Conservation (phyloP, 208 protist genomes). For the Crithidia bombi region DNA sequence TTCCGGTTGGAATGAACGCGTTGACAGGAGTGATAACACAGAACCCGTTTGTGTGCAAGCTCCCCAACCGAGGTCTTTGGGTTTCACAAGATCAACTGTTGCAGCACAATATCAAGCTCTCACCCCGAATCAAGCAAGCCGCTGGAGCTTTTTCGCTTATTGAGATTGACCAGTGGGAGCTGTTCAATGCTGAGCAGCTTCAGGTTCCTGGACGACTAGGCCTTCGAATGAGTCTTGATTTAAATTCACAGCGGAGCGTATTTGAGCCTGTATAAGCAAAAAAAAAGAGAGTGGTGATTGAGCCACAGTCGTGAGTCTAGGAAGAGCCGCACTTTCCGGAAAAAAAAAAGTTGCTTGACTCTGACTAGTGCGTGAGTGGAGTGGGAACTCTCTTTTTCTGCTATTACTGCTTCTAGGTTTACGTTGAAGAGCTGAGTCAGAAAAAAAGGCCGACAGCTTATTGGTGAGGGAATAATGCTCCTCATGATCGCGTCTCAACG, state of each 20-base stretch:
- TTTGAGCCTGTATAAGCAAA: slow-evolving; percentile 36
- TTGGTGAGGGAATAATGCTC: too few relatives aligned
- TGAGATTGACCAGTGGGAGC: slow-evolving; percentile 84
- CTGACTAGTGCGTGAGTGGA: too few relatives aligned
- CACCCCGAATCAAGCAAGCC: slow-evolving; percentile 25
- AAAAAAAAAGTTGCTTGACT: not conserved
- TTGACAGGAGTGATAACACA: slow-evolving; percentile 65
- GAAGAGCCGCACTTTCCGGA: too few relatives aligned
- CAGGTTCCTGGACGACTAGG: slow-evolving; percentile 77
- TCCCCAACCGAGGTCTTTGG: slow-evolving; percentile 81
- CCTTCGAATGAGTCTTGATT: slow-evolving; percentile 41
- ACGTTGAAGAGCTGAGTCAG: too few relatives aligned
- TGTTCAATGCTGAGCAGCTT: slow-evolving; percentile 90
- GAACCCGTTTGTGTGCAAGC: slow-evolving; percentile 73
- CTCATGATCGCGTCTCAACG: too few relatives aligned
- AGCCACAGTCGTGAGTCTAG: not conserved
- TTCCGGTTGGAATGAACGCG: slow-evolving; percentile 84
- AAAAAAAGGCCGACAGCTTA: too few relatives aligned
- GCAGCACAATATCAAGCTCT: slow-evolving; percentile 53
- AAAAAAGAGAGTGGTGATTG: not conserved
- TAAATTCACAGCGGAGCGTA: slow-evolving; percentile 11
- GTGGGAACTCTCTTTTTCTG: too few relatives aligned
- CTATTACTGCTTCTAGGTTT: too few relatives aligned
- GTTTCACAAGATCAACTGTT: slow-evolving; percentile 86
- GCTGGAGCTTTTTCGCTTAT: slow-evolving; percentile 52